phyloP scores from a whole-genome alignment of 768 basidiomycete species.

The Mycena indigotica region DNA sequence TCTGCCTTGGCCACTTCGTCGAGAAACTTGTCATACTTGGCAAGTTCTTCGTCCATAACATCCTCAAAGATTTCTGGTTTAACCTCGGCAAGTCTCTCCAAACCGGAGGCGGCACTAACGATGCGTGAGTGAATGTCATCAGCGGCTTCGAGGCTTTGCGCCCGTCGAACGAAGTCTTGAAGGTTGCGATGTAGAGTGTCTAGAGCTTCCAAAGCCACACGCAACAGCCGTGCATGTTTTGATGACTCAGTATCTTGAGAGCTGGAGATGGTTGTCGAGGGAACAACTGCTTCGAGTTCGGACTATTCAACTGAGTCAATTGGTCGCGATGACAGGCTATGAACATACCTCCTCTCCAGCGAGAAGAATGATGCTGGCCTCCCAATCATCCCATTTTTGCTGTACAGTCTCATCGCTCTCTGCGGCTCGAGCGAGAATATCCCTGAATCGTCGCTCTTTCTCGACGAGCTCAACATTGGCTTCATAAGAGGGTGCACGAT shows the following conservation, averaged over 20 bases:
- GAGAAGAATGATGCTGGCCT: conserved; percentile 66
- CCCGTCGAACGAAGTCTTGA: conserved; percentile 63
- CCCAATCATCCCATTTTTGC: conserved; percentile 90
- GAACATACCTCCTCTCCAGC: conserved; percentile 59
- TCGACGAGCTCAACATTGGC: conserved; percentile 74
- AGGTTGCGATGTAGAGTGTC: conserved; percentile 70
- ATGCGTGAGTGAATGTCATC: conserved; percentile 80
- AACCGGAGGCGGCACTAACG: conserved; percentile 60
- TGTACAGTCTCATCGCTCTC: conserved; percentile 77
- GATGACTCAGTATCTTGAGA: conserved; percentile 52
- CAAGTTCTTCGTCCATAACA: conserved; percentile 73
- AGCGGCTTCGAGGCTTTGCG: conserved; percentile 56
- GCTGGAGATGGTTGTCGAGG: conserved; percentile 56
- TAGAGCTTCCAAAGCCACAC: conserved; percentile 75
- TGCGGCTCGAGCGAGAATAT: conserved; percentile 69
- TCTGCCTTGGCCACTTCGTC: conserved; percentile 55
- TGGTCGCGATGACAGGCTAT: neutral
- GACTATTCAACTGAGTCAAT: conserved; percentile 41
- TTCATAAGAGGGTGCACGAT: conserved; percentile 71
- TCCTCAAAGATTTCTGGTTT: conserved; percentile 89
- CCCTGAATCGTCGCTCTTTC: conserved; percentile 71
- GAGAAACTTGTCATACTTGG: conserved; percentile 80
- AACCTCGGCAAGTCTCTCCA: conserved; percentile 70
- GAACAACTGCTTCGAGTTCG: conserved; percentile 66
- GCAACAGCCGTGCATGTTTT: conserved; percentile 67